Conservation (phyloP, 1,284 basidiomycete genomes). For the Psilocybe mexicana region DNA sequence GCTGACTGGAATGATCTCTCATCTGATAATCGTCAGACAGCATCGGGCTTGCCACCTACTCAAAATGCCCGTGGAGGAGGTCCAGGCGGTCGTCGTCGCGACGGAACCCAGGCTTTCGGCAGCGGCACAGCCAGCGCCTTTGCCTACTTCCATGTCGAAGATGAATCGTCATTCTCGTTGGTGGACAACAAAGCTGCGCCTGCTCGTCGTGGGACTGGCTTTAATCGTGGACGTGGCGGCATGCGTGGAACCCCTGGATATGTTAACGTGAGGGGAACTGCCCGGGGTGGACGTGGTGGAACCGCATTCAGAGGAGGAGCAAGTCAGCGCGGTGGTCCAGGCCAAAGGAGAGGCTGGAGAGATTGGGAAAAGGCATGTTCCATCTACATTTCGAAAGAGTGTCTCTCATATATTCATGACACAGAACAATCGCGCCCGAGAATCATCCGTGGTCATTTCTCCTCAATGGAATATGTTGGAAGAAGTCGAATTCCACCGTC, state of each 20-base stretch:
- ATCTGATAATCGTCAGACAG: slow-evolving; percentile 60
- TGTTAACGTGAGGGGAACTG: slow-evolving; percentile 40
- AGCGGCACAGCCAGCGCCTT: slow-evolving; percentile 92
- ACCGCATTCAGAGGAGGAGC: slow-evolving; percentile 32
- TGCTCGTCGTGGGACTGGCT: slow-evolving; percentile 63
- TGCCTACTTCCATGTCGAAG: slow-evolving; percentile 97
- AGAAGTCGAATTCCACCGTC: slow-evolving; percentile 95
- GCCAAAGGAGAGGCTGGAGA: slow-evolving; percentile 79
- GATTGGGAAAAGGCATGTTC: slow-evolving; percentile 88
- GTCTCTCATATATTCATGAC: slow-evolving; percentile 9
- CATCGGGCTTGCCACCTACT: slow-evolving; percentile 49
- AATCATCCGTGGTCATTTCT: slow-evolving; percentile 93
- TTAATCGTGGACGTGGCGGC: slow-evolving; percentile 57
- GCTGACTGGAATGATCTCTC: slow-evolving; percentile 94
- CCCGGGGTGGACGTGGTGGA: slow-evolving; percentile 54
- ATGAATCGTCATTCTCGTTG: slow-evolving; percentile 96
- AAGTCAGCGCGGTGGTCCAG: slow-evolving; percentile 65
- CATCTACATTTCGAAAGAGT: background rate
- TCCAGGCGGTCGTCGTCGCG: slow-evolving; percentile 58
- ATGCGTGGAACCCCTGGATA: slow-evolving; percentile 47
- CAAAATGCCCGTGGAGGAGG: slow-evolving; percentile 50
- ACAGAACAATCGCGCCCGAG: slow-evolving; percentile 86
- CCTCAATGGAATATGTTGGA: slow-evolving; percentile 93
- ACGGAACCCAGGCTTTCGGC: slow-evolving; percentile 71
- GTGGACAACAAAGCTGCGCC: slow-evolving; percentile 85